Conservation (phyloP, 2,329 filamentous ascomycete species). For the Drechslerella dactyloides region DNA sequence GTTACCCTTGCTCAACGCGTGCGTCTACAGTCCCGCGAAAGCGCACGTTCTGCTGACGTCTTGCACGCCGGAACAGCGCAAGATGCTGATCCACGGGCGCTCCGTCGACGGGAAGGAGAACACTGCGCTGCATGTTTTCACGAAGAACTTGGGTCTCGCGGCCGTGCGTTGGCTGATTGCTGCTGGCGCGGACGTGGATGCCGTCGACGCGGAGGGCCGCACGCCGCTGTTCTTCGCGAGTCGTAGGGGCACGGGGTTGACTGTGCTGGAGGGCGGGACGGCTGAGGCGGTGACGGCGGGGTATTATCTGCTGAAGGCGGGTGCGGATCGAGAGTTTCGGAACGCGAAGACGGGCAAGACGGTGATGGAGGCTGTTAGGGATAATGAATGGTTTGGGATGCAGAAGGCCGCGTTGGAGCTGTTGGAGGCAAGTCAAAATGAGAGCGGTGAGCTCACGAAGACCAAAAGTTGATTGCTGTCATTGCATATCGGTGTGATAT, state of each 20-base stretch:
- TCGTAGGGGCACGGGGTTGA: conserved; percentile 17
- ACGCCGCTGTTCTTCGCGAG: conserved; percentile 36
- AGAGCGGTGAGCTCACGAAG: conserved; percentile 8
- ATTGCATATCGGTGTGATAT: no score
- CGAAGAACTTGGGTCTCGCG: not conserved
- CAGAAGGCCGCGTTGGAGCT: conserved; percentile 20
- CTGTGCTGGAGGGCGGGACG: conserved; percentile 7
- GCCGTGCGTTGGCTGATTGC: conserved; percentile 21
- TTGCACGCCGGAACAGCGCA: conserved; percentile 13
- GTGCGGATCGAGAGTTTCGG: conserved; percentile 30
- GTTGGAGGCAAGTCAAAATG: conserved; percentile 2
- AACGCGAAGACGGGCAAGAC: conserved; percentile 25
- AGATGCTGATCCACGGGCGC: conserved; percentile 1
- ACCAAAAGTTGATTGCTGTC: no score
- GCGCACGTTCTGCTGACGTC: not conserved
- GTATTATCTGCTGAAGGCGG: conserved; percentile 42
- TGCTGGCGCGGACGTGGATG: conserved; percentile 37
- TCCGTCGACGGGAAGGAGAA: conserved; percentile 24
- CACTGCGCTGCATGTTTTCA: conserved; percentile 19
- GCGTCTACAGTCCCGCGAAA: not conserved
- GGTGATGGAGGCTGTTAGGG: conserved; percentile 18
- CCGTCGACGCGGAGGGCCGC: conserved; percentile 24
- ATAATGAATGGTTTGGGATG: conserved; percentile 14
- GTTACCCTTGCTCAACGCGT: conserved; percentile 18
- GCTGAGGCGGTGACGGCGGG: conserved; percentile 19